phyloP scores from a whole-genome alignment of 2,329 filamentous ascomycete genomes.

The Penicillium sp. region DNA sequence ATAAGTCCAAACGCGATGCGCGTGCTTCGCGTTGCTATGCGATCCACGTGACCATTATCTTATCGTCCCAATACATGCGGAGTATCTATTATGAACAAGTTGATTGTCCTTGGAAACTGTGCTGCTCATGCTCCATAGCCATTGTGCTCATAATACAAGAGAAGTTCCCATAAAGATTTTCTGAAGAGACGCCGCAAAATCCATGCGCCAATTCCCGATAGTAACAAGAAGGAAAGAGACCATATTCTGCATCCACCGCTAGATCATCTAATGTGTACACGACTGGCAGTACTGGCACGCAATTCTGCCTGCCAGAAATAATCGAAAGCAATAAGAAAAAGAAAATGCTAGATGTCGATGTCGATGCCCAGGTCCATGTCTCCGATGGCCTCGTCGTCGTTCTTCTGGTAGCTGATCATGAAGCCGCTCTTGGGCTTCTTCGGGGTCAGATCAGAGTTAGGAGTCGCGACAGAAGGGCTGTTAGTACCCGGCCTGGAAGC shows the following conservation, averaged over 20 bases:
- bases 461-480: slow-evolving; percentile 51
- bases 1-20: slow-evolving; percentile 22
- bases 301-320: background rate
- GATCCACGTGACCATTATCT: slow-evolving; percentile 20
- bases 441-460: slow-evolving; percentile 37
- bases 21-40: slow-evolving; percentile 24
- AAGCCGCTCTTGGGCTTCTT: slow-evolving; percentile 45
- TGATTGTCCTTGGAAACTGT: slow-evolving; percentile 4
- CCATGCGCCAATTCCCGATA: slow-evolving; percentile 8
- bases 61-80: slow-evolving; percentile 5
- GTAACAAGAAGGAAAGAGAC: slow-evolving; percentile 7
- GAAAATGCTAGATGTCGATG: slow-evolving; percentile 60
- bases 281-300: background rate
- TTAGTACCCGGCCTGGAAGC: slow-evolving; percentile 50
- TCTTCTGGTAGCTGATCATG: slow-evolving; percentile 70
- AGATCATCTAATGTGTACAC: slow-evolving; percentile 8
- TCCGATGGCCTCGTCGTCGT: slow-evolving; percentile 90
- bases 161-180: slow-evolving; percentile 3
- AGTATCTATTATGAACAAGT: background rate
- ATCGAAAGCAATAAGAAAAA: background rate
- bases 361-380: slow-evolving; percentile 87
- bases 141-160: slow-evolving; percentile 16
- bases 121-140: slow-evolving; percentile 19
- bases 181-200: slow-evolving; percentile 9
- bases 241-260: background rate